Evolutionary conservation across 1,284 basidiomycete genomes (phyloP).

Genomic region (Fomitiporia mediterranea): DNA sequence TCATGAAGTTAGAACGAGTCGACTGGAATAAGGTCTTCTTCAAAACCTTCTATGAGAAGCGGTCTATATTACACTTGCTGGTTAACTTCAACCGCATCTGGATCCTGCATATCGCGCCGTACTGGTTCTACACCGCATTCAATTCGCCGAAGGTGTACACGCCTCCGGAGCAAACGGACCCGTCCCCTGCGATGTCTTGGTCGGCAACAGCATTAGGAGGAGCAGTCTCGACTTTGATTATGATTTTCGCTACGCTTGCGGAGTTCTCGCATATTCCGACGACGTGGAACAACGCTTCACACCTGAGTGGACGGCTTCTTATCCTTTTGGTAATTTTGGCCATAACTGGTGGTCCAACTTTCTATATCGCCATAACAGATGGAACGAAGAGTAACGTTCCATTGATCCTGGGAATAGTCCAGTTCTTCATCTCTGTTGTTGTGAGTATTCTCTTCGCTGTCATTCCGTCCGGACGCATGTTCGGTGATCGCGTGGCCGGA

Average conservation of each 20-base stretch:
- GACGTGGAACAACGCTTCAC: constrained; percentile 95
- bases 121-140: constrained; percentile 94
- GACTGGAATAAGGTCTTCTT: constrained; percentile 93
- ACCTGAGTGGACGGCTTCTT: constrained; percentile 82
- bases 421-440: constrained; percentile 83
- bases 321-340: constrained; percentile 86
- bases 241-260: constrained; percentile 86
- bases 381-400: constrained; percentile 54
- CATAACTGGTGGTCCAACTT: constrained; percentile 83
- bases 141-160: constrained; percentile 94
- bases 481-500: constrained; percentile 92
- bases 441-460: constrained; percentile 78
- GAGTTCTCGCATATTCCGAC: constrained; percentile 97
- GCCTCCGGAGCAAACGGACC: constrained; percentile 51
- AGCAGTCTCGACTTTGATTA: constrained; percentile 84
- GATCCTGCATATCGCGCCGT: constrained; percentile 88
- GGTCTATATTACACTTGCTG: constrained; percentile 86
- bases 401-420: constrained; percentile 82
- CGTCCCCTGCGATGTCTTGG: constrained; percentile 82
- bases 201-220: constrained; percentile 91
- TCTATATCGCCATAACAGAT: constrained; percentile 84
- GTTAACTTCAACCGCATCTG: constrained; percentile 98
- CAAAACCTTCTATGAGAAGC: constrained; percentile 96
- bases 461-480: constrained; percentile 90
- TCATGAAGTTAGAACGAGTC: constrained; percentile 84